These are phyloP conservation scores for Eucalyptus curtisii DNA, from an alignment of 345 rosid species.

Conservation along the genomic window DNA sequence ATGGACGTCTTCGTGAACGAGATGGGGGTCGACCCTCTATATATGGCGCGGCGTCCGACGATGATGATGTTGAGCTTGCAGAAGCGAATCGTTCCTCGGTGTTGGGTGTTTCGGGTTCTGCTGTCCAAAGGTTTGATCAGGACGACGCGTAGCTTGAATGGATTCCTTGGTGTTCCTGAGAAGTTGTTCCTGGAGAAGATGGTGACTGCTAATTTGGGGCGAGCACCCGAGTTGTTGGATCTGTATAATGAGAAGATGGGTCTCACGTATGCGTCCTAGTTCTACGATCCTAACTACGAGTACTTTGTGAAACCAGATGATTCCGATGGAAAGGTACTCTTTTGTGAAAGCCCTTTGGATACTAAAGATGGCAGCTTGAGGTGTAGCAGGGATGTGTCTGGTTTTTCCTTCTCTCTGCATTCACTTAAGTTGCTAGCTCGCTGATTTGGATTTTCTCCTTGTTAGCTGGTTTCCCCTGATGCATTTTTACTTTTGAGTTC, in stretches of 20 bases:
- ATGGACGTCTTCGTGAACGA: constrained; percentile 12
- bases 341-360: not conserved
- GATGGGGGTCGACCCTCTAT: constrained; percentile 3
- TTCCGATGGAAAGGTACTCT: not conserved
- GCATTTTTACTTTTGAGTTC: not conserved
- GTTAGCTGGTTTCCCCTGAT: not conserved
- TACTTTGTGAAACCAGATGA: not conserved
- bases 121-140: constrained; percentile 6
- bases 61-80: constrained; percentile 6
- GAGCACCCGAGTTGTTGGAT: constrained; percentile 1
- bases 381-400: not conserved
- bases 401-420: not conserved
- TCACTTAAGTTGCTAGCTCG: not conserved
- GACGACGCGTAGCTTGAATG: not conserved
- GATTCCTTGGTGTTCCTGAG: not conserved
- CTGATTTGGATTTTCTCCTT: not conserved
- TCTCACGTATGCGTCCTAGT: not conserved
- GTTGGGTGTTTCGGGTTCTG: not conserved
- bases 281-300: not conserved
- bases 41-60: not conserved
- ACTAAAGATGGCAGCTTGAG: not conserved
- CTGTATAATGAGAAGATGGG: constrained; percentile 19
- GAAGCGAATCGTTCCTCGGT: constrained; percentile 20
- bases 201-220: not conserved
- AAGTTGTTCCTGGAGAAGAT: not conserved